These are phyloP conservation scores for Porphyra umbilicalis DNA, from an alignment of 31 red algal species.

Conservation along the genomic window DNA sequence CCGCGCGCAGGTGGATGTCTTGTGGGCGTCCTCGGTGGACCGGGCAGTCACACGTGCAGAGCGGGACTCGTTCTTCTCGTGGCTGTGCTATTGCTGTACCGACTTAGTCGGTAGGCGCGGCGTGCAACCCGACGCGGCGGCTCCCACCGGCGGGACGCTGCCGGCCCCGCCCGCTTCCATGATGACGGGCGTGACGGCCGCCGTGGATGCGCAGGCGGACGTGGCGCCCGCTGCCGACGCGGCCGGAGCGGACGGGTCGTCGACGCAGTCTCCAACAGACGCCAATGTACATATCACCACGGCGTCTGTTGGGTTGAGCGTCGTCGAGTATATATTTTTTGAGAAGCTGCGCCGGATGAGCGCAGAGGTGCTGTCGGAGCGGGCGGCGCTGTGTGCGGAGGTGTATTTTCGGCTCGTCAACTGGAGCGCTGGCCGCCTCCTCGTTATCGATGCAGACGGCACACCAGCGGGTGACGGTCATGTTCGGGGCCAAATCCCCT, in stretches of 20 bases:
- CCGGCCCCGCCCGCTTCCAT: neutral
- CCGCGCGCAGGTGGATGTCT: neutral
- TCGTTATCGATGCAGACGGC: neutral
- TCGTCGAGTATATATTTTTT: neutral
- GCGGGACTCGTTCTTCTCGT: neutral
- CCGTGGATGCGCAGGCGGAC: neutral
- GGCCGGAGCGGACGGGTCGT: neutral
- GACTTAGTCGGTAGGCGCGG: neutral
- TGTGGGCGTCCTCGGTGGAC: neutral
- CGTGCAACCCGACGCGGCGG: neutral
- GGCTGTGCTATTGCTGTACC: neutral
- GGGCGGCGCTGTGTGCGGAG: neutral
- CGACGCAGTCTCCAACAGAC: neutral
- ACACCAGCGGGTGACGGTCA: neutral
- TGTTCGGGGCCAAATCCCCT: neutral
- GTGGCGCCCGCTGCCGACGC: neutral
- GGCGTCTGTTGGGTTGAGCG: neutral
- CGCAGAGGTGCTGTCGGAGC: neutral
- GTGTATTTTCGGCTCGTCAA: neutral
- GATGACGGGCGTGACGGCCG: neutral
- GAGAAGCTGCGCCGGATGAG: neutral
- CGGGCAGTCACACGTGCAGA: neutral
- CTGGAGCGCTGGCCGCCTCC: neutral
- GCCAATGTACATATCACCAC: neutral
- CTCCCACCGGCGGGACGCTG: neutral